Evolutionary conservation across 2,329 filamentous ascomycete species (phyloP).

Genomic region (Metarhizium guizhouense): DNA sequence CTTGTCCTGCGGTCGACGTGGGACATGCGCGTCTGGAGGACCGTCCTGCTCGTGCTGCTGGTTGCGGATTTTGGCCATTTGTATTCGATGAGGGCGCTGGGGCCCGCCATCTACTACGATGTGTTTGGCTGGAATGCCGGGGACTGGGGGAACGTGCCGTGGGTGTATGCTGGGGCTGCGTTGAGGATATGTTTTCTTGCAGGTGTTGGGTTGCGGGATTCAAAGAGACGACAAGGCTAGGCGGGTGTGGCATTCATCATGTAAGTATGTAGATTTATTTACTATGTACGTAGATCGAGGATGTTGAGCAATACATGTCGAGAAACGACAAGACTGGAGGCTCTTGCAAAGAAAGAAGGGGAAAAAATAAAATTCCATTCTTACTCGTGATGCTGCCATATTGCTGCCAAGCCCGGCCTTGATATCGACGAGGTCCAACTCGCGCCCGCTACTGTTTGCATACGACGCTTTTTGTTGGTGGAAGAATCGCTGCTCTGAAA

Average conservation of each 20-base stretch:
- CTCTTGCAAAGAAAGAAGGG: no score
- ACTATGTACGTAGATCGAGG: no score
- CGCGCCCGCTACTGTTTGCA: no score
- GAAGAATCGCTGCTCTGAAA: no score
- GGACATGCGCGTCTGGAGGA: constrained; percentile 61
- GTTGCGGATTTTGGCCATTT: constrained; percentile 72
- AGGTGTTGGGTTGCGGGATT: constrained; percentile 41
- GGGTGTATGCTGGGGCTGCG: constrained; percentile 57
- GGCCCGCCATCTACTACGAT: constrained; percentile 54
- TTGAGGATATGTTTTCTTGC: constrained; percentile 51
- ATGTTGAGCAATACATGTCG: no score
- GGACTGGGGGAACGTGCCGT: constrained; percentile 59
- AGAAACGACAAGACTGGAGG: no score
- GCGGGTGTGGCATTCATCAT: not conserved
- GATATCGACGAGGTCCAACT: no score
- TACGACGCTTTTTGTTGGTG: no score
- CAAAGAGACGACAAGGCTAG: constrained; percentile 11
- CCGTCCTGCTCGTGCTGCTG: constrained; percentile 57
- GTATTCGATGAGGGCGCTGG: constrained; percentile 53
- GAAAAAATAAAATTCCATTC: no score
- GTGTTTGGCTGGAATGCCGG: constrained; percentile 56
- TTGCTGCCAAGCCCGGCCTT: no score
- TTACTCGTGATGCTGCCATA: no score
- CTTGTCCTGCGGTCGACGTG: constrained; percentile 61
- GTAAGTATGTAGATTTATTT: no score